A percentile compares a stretch with the other conserved stretches of the same genome.
These are phyloP conservation scores for Saccharomycopsis olivae DNA, from an alignment of 805 yeast species.

Conservation along the genomic window DNA sequence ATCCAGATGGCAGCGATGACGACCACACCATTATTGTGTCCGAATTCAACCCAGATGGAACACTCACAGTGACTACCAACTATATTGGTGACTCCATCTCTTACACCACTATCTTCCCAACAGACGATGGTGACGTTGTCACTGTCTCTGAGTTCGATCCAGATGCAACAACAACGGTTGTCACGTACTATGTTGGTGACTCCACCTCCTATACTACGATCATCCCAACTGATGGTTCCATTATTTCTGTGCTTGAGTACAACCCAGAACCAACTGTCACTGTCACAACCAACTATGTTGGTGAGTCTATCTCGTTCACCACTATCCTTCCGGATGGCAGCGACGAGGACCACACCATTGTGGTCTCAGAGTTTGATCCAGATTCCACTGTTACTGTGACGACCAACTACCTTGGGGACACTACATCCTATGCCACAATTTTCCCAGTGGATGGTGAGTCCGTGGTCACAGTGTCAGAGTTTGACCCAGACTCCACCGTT, in stretches of 20 bases:
- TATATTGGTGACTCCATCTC: slow-evolving; percentile 7
- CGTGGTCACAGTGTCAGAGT: slow-evolving; percentile 2
- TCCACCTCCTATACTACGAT: slow-evolving; percentile 4
- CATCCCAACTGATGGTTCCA: slow-evolving; percentile 5
- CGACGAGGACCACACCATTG: background rate
- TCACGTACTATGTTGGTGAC: background rate
- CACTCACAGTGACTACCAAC: slow-evolving; percentile 2
- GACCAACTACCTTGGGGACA: slow-evolving; percentile 1
- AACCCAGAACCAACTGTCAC: background rate
- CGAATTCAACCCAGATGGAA: slow-evolving; percentile 2
- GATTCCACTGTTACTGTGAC: slow-evolving; percentile 1
- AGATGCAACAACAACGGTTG: slow-evolving; percentile 1
- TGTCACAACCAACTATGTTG: background rate
- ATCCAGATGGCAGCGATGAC: slow-evolving; percentile 1
- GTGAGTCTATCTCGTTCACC: slow-evolving; percentile 1
- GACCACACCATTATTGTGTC: background rate
- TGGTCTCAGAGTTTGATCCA: slow-evolving; percentile 4
- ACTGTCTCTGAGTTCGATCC: slow-evolving; percentile 8
- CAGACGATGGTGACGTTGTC: background rate
- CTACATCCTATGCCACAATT: slow-evolving; percentile 1
- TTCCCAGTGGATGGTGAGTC: background rate
- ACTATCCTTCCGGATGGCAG: background rate
- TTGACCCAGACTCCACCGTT: slow-evolving; percentile 4
- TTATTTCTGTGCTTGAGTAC: slow-evolving; percentile 5
- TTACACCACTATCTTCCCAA: slow-evolving; percentile 7